Conservation (phyloP, 805 yeast species). For the Priceomyces medius region DNA sequence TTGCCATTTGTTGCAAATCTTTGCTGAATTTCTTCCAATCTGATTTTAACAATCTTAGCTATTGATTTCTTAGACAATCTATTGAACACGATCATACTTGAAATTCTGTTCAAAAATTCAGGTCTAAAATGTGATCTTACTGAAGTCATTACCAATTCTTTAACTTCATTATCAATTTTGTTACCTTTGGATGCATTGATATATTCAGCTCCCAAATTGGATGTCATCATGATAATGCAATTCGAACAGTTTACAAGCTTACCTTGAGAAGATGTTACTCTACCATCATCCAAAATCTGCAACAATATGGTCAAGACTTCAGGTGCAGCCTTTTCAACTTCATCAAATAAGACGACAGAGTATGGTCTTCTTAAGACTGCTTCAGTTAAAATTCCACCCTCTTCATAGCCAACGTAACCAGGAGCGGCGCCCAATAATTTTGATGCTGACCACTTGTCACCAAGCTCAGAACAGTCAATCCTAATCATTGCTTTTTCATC, state of each 20-base stretch:
- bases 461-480: conserved; percentile 94
- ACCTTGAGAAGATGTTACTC: conserved; percentile 92
- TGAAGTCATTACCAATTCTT: conserved; percentile 75
- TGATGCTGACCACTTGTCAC: conserved; percentile 94
- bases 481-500: conserved; percentile 97
- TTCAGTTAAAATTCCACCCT: conserved; percentile 95
- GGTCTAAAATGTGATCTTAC: conserved; percentile 93
- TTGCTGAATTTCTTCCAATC: conserved; percentile 79
- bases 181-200: conserved; percentile 66
- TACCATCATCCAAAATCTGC: conserved; percentile 94
- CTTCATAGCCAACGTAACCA: conserved; percentile 92
- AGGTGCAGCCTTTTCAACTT: conserved; percentile 98
- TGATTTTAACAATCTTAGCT: conserved; percentile 82
- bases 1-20: conserved; percentile 86
- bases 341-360: conserved; percentile 94
- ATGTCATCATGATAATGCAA: conserved; percentile 91
- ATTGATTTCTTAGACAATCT: conserved; percentile 89
- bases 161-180: conserved; percentile 65
- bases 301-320: conserved; percentile 90
- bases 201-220: conserved; percentile 93
- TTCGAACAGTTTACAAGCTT: conserved; percentile 91
- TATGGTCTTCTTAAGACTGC: conserved; percentile 89
- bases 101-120: conserved; percentile 93
- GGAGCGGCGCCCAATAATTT: conserved; percentile 97
- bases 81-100: conserved; percentile 91